These are phyloP conservation scores for Monosporozyma solicola DNA, from an alignment of 805 yeast species.

Conservation along the genomic window DNA sequence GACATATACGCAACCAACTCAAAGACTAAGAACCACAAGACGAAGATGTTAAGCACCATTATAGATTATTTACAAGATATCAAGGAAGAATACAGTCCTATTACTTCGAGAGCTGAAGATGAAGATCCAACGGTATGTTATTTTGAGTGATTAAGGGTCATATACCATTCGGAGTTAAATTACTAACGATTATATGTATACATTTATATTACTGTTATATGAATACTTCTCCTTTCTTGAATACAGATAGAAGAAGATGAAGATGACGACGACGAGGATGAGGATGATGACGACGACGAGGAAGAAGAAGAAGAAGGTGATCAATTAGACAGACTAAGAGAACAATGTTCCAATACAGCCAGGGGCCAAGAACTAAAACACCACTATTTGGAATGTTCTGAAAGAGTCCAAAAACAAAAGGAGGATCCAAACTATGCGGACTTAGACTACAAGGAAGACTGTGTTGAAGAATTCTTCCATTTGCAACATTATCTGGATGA, in stretches of 20 bases:
- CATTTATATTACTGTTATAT: background rate
- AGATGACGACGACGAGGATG: constrained; percentile 26
- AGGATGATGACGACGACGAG: constrained; percentile 44
- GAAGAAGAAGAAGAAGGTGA: constrained; percentile 62
- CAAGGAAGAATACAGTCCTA: constrained; percentile 71
- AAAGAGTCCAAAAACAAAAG: constrained; percentile 82
- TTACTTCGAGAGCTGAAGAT: constrained; percentile 72
- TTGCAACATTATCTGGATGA: constrained; percentile 88
- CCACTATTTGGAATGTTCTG: constrained; percentile 91
- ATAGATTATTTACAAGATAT: constrained; percentile 47
- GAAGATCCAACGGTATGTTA: constrained; percentile 7
- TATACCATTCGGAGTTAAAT: background rate
- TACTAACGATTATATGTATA: background rate
- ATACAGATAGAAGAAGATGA: constrained; percentile 12
- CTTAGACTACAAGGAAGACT: constrained; percentile 83
- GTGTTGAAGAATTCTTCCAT: constrained; percentile 97
- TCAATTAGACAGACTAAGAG: constrained; percentile 54
- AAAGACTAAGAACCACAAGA: background rate
- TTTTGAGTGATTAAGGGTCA: background rate
- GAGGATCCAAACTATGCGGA: constrained; percentile 80
- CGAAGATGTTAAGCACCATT: constrained; percentile 30
- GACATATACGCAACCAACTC: background rate
- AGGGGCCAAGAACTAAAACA: constrained; percentile 68
- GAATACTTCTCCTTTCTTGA: constrained; percentile 7
- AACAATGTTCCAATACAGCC: constrained; percentile 58